phyloP scores from a whole-genome alignment of 768 basidiomycete genomes.

The Pisolithus tinctorius region DNA sequence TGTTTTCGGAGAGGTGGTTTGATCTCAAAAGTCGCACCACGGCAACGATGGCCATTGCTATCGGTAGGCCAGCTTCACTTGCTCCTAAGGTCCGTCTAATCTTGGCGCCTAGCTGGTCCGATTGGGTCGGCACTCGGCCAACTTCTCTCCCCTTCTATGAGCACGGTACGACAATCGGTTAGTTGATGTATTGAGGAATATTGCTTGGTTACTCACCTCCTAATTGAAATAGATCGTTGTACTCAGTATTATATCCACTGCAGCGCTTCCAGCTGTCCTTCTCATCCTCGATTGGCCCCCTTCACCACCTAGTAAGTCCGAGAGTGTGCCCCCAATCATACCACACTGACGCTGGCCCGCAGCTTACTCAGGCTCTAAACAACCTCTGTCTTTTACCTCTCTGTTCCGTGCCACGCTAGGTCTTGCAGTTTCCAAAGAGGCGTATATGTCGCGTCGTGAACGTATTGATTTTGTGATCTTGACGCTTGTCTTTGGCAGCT shows the following conservation, averaged over 20 bases:
- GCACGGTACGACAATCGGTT: conserved; percentile 52
- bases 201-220: not conserved
- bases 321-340: too few relatives aligned
- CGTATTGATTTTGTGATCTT: conserved; percentile 66
- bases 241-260: conserved; percentile 66
- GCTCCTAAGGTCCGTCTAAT: not conserved
- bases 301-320: conserved; percentile 61
- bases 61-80: conserved; percentile 27
- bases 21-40: conserved; percentile 63
- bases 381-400: conserved; percentile 43
- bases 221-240: conserved; percentile 47
- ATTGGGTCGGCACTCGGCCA: conserved; percentile 70
- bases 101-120: conserved; percentile 50
- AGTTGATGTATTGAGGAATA: not conserved
- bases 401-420: conserved; percentile 51
- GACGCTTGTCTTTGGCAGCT: conserved; percentile 50
- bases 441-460: conserved; percentile 58
- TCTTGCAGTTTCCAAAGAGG: conserved; percentile 30
- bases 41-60: conserved; percentile 50
- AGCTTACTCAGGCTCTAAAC: conserved; percentile 64
- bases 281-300: conserved; percentile 59
- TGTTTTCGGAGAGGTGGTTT: conserved; percentile 76
- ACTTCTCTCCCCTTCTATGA: conserved; percentile 59
- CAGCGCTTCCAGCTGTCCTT: conserved; percentile 50
- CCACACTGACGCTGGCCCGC: not conserved